Evolutionary conservation across 23 red algal species (phyloP).

Genomic region (Chondrus crispus): DNA sequence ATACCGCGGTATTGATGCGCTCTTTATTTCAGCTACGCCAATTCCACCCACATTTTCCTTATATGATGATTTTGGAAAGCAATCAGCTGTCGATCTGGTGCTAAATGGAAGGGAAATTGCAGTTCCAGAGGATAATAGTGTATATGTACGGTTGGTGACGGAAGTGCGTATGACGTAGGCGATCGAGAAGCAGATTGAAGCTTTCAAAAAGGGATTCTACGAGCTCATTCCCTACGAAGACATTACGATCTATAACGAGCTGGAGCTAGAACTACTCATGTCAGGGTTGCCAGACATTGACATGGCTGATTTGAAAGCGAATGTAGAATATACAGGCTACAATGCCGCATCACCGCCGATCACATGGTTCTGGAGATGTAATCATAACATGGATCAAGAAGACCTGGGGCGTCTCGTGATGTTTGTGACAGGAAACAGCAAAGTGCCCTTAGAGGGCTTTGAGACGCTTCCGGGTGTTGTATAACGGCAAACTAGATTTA

Average conservation of each 20-base stretch:
- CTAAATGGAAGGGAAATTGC: conserved; percentile 88
- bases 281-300: conserved; percentile 96
- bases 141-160: conserved; percentile 90
- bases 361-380: conserved; percentile 94
- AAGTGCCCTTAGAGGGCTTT: conserved; percentile 96
- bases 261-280: conserved; percentile 96
- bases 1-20: no score
- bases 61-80: conserved; percentile 94
- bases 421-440: conserved; percentile 98
- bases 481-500: conserved; percentile 52
- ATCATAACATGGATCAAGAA: conserved; percentile 85
- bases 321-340: conserved; percentile 92
- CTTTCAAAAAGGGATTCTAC: conserved; percentile 92
- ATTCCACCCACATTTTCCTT: no score
- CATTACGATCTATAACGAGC: conserved; percentile 86
- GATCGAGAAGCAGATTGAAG: conserved; percentile 86
- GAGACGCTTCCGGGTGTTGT: conserved; percentile 85
- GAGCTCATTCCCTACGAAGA: conserved; percentile 83
- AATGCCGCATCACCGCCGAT: conserved; percentile 77
- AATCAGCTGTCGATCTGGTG: conserved; percentile 80
- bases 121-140: conserved; percentile 95
- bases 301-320: conserved; percentile 88
- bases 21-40: no score
- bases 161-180: conserved; percentile 91
- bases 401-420: conserved; percentile 94